Evolutionary conservation across 805 yeast species (phyloP).

Genomic region (Ogataea ramenticola): DNA sequence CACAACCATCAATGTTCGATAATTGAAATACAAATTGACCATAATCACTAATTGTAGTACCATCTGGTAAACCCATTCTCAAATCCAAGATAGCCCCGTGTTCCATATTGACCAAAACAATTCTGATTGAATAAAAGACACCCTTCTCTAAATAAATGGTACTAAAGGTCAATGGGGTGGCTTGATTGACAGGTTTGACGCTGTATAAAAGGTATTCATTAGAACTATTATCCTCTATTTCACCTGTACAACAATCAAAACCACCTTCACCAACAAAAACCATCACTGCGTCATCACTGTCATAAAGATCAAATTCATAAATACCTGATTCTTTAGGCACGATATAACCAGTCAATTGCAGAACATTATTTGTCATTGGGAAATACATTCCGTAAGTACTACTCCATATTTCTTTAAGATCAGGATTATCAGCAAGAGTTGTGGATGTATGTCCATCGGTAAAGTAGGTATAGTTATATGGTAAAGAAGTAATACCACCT

Average conservation of each 20-base stretch:
- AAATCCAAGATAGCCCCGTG: no score
- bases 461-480: background rate
- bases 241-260: constrained; percentile 23
- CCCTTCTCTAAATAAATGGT: no score
- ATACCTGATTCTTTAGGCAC: constrained; percentile 20
- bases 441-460: no score
- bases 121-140: no score
- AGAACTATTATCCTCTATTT: background rate
- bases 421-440: background rate
- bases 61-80: no score
- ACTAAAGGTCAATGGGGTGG: no score
- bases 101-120: no score
- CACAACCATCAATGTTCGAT: no score
- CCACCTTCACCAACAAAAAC: constrained; percentile 21
- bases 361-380: background rate
- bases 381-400: background rate
- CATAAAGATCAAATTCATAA: constrained; percentile 10
- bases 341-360: constrained; percentile 22
- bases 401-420: background rate
- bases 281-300: constrained; percentile 20
- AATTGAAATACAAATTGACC: no score
- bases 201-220: background rate
- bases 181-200: no score
- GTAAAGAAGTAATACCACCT: background rate
- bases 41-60: no score